Evolutionary conservation across 768 basidiomycete species (phyloP).

Genomic region (Lactarius akahatsu): DNA sequence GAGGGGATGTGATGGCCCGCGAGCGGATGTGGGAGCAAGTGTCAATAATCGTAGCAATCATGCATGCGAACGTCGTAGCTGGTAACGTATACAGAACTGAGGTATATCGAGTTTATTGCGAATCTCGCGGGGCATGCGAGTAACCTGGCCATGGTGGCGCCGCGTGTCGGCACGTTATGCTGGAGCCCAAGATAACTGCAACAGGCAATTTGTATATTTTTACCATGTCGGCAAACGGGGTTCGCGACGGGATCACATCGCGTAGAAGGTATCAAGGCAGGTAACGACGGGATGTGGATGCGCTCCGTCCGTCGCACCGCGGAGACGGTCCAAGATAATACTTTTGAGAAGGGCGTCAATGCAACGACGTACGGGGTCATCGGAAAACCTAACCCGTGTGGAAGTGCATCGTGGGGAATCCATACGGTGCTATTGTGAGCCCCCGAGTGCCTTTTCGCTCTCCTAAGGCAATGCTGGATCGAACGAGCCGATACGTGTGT

Average conservation of each 20-base stretch:
- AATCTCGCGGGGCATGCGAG: not conserved
- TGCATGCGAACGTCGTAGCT: conserved; percentile 11
- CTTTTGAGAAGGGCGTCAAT: not conserved
- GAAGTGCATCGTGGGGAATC: not conserved
- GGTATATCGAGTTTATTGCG: not conserved
- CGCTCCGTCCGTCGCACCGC: not conserved
- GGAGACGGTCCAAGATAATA: not conserved
- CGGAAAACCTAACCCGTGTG: not conserved
- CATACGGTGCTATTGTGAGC: not conserved
- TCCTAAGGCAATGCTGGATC: not conserved
- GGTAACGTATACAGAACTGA: conserved; percentile 5
- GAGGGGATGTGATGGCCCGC: not conserved
- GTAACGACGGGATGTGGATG: not conserved
- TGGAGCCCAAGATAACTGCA: not conserved
- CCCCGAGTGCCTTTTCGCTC: not conserved
- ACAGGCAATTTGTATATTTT: not conserved
- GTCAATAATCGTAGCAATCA: not conserved
- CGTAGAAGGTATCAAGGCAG: not conserved
- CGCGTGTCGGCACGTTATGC: conserved; percentile 6
- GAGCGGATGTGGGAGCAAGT: not conserved
- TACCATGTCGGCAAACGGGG: not conserved
- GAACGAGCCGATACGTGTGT: conserved; percentile 16
- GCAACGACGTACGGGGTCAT: not conserved
- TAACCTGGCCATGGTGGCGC: not conserved
- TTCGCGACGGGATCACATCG: not conserved